Evolutionary conservation across 805 yeast species (phyloP), one percentile per base, ranked within the genome.

Genomic region (Maudiozyma barnettii): DNA sequence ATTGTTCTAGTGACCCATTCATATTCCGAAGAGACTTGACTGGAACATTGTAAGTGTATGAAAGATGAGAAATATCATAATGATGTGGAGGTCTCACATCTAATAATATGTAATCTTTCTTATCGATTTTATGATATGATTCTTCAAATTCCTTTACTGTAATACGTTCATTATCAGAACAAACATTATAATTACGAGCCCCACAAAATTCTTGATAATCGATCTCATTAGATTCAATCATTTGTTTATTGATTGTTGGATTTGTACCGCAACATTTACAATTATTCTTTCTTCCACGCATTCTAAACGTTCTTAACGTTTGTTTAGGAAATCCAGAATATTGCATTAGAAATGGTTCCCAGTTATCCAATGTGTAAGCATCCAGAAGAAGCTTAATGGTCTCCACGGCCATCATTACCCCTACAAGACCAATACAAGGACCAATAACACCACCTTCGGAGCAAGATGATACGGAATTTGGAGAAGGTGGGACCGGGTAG

Each of bases 401-500:
- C 58, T 93, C 99, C 19, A 84, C 66, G 0, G 96, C 95, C 84
- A 93, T 91, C 72, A 85, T 73, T 0, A 80, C 72, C 9, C 99
- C 99, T 60, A 91, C 78, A 1, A 88, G 56, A 0, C 99, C 99
- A 47, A 93, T 95, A n/a, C 90, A 93, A 0, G 98, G 95, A 0
- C 99, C 99, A 22, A 93, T 64, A 0, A 91, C 95, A 5, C 97
- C 97, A 2, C 95, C 95, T 64, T 89, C 98, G 13, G 85, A 78
- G 57, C 99, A 93, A 0, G 95, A 76, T 0, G 88, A 77, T 1
- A 90, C 88, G 1, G 84, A 72, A 49, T 78, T 81, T 1, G 96
- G 85, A 1, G 90, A 79, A 0, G 99, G 97, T 0, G 98, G 96
- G 7, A 69, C 69, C 0, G 99, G 98, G 55, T 85, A 87, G 65